Percentiles rank a stretch among this genome's conserved stretches.
Conservation (phyloP, 1,139 yeast species). For the Hyphopichia fennica region DNA sequence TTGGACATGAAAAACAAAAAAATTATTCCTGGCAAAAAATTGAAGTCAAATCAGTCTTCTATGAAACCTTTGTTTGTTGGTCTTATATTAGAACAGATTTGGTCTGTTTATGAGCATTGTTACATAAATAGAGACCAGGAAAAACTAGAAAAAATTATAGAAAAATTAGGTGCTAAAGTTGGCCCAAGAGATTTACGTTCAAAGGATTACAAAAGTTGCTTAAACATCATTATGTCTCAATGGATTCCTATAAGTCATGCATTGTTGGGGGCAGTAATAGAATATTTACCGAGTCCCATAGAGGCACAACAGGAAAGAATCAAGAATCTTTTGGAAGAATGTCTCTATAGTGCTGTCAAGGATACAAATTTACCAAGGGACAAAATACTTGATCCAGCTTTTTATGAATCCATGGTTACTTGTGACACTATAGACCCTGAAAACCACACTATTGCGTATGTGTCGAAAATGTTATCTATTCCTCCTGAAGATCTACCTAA, state of each 20-base stretch:
- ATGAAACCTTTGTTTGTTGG: constrained; percentile 85
- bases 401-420: constrained; percentile 55
- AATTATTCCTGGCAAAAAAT: constrained; percentile 59
- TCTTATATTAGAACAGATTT: constrained; percentile 82
- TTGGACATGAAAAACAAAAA: constrained; percentile 88
- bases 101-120: constrained; percentile 85
- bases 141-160: constrained; percentile 70
- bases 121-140: constrained; percentile 67
- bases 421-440: constrained; percentile 56
- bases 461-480: constrained; percentile 84
- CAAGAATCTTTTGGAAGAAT: constrained; percentile 60
- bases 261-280: constrained; percentile 79
- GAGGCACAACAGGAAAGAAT: constrained; percentile 73
- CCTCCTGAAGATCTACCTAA: constrained; percentile 80
- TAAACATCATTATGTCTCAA: constrained; percentile 77
- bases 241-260: constrained; percentile 95
- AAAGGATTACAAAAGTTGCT: constrained; percentile 66
- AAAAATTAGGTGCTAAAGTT: constrained; percentile 66
- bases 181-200: constrained; percentile 77
- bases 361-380: constrained; percentile 21
- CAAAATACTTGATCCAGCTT: constrained; percentile 42
- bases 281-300: constrained; percentile 79
- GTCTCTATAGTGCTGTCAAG: constrained; percentile 48
- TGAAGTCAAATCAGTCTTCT: constrained; percentile 47
- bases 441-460: constrained; percentile 75